These are phyloP conservation scores for Stenogyne calaminthoides DNA, from an alignment of 305 asterid genomes.

Conservation along the genomic window DNA sequence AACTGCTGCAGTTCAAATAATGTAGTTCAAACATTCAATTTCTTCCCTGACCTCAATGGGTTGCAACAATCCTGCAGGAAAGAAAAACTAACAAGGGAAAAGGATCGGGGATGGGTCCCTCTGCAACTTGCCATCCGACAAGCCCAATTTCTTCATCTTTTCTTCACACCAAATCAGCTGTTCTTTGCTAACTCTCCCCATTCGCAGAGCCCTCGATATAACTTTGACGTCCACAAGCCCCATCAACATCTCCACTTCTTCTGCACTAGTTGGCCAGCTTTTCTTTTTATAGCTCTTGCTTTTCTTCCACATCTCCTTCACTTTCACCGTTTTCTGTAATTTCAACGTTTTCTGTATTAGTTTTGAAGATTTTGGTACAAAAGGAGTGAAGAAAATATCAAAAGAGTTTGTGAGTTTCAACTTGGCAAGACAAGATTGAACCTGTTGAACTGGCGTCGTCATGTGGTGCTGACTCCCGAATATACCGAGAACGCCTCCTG, in stretches of 20 bases:
- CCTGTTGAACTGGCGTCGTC: constrained; percentile 73
- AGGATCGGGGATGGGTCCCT: constrained; percentile 84
- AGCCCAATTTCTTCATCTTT: constrained; percentile 75
- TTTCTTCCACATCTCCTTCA: constrained; percentile 78
- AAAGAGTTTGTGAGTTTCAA: constrained; percentile 33
- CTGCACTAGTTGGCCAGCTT: constrained; percentile 57
- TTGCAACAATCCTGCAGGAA: neutral
- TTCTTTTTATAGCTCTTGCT: constrained; percentile 65
- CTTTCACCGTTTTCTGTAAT: constrained; percentile 72
- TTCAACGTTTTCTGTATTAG: neutral
- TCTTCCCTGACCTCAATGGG: neutral
- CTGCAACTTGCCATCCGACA: constrained; percentile 61
- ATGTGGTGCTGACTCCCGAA: constrained; percentile 68
- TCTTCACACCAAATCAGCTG: constrained; percentile 90
- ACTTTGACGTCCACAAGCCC: constrained; percentile 73
- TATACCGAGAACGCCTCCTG: constrained; percentile 49
- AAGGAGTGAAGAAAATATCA: neutral
- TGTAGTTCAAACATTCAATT: neutral
- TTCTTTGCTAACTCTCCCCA: constrained; percentile 64
- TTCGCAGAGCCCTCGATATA: constrained; percentile 59
- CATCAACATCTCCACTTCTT: constrained; percentile 69
- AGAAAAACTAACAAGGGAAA: constrained; percentile 56
- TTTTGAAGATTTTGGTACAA: neutral
- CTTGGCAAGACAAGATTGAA: constrained; percentile 78
- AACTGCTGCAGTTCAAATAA: neutral